Evolutionary conservation across 805 yeast species (phyloP).

Genomic region (Starmerella apicola): DNA sequence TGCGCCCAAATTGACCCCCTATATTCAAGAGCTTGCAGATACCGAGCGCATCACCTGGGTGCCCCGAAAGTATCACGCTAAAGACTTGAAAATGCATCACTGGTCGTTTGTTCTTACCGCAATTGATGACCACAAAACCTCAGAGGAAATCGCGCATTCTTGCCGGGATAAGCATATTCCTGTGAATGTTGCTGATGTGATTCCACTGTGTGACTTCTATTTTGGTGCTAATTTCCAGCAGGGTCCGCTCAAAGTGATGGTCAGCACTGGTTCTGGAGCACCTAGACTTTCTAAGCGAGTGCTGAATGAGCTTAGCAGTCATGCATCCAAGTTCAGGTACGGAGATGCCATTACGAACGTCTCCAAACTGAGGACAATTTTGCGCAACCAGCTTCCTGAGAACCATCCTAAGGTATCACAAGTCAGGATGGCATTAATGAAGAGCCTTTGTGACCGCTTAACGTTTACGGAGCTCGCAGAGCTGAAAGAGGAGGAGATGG

Average conservation of each 20-base stretch:
- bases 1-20: slow-evolving; percentile 34
- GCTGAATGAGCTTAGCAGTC: slow-evolving; percentile 38
- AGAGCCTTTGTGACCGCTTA: slow-evolving; percentile 47
- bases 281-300: slow-evolving; percentile 62
- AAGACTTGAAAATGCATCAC: slow-evolving; percentile 27
- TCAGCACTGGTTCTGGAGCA: slow-evolving; percentile 70
- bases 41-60: slow-evolving; percentile 11
- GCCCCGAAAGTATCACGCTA: slow-evolving; percentile 10
- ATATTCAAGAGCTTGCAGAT: slow-evolving; percentile 35
- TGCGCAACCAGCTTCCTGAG: slow-evolving; percentile 31
- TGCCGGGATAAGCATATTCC: slow-evolving; percentile 37
- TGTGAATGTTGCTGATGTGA: slow-evolving; percentile 76
- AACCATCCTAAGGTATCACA: slow-evolving; percentile 32
- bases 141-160: slow-evolving; percentile 44
- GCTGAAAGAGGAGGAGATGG: slow-evolving; percentile 22
- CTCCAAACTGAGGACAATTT: slow-evolving; percentile 39
- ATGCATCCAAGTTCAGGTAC: slow-evolving; percentile 32
- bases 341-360: slow-evolving; percentile 50
- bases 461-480: slow-evolving; percentile 48
- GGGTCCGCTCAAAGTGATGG: slow-evolving; percentile 68
- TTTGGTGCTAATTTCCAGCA: slow-evolving; percentile 67
- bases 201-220: slow-evolving; percentile 72
- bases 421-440: slow-evolving; percentile 61
- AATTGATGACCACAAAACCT: slow-evolving; percentile 53
- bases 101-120: slow-evolving; percentile 64